phyloP scores from a whole-genome alignment of 305 asterid species.

The Fraxinus angustifolia region DNA sequence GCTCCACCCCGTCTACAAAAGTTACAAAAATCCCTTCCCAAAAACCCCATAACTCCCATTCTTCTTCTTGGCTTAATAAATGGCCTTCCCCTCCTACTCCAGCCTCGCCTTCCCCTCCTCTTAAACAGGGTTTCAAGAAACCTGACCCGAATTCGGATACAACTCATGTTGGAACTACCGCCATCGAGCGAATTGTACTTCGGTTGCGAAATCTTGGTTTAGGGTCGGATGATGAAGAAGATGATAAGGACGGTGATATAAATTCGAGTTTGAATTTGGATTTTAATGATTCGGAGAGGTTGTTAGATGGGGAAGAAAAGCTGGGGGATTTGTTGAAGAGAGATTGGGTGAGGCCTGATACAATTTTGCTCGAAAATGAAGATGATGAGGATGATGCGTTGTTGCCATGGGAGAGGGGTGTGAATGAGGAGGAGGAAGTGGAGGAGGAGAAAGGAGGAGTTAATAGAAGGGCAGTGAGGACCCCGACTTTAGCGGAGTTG shows the following conservation, averaged over 20 bases:
- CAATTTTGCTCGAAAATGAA: slow-evolving; percentile 52
- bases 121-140: slow-evolving; percentile 31
- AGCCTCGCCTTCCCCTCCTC: slow-evolving; percentile 18
- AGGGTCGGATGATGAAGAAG: slow-evolving; percentile 51
- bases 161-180: slow-evolving; percentile 49
- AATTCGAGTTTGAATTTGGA: slow-evolving; percentile 19
- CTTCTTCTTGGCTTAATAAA: slow-evolving; percentile 63
- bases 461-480: slow-evolving; percentile 56
- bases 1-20: slow-evolving; percentile 32
- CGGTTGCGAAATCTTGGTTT: slow-evolving; percentile 81
- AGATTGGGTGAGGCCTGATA: slow-evolving; percentile 96
- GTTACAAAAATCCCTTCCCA: slow-evolving; percentile 37
- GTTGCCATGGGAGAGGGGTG: slow-evolving; percentile 88
- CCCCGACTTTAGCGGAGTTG: slow-evolving; percentile 82
- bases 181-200: slow-evolving; percentile 87
- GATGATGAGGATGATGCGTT: slow-evolving; percentile 41
- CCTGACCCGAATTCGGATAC: slow-evolving; percentile 38
- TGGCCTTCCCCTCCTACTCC: slow-evolving; percentile 60
- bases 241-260: slow-evolving; percentile 34
- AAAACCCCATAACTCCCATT: slow-evolving; percentile 24
- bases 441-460: slow-evolving; percentile 31
- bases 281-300: slow-evolving; percentile 22
- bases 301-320: slow-evolving; percentile 47
- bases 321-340: slow-evolving; percentile 91
- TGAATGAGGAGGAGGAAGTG: slow-evolving; percentile 30